Percentiles rank a stretch among this genome's conserved stretches.
phyloP scores from a whole-genome alignment of 1,139 yeast species.

The Yamadazyma oceani region DNA sequence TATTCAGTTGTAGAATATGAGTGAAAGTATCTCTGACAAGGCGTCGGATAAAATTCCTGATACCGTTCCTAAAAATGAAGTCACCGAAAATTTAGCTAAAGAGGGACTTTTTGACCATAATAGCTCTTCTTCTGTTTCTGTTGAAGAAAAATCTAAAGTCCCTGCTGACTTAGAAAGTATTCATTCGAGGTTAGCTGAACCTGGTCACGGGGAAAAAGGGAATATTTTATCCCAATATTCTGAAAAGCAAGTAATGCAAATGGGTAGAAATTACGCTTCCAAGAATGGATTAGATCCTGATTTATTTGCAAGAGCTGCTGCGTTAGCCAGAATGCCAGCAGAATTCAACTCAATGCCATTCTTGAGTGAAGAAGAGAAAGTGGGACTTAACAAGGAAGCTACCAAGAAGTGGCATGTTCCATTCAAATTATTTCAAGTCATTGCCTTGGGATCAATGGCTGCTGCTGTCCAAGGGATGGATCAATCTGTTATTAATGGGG shows the following conservation, averaged over 20 bases:
- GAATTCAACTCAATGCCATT: constrained; percentile 60
- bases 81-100: constrained; percentile 2
- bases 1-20: background rate
- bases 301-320: constrained; percentile 73
- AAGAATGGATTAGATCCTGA: constrained; percentile 64
- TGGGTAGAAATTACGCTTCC: constrained; percentile 71
- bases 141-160: constrained; percentile 10
- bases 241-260: constrained; percentile 62
- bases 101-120: constrained; percentile 8
- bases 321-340: constrained; percentile 67
- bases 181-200: constrained; percentile 18
- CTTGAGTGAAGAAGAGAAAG: constrained; percentile 58
- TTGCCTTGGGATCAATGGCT: constrained; percentile 78
- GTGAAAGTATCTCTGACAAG: constrained; percentile 1
- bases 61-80: background rate
- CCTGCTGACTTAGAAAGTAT: constrained; percentile 28
- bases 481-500: constrained; percentile 85
- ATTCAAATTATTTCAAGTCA: constrained; percentile 55
- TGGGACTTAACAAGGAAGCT: constrained; percentile 52
- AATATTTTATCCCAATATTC: constrained; percentile 66
- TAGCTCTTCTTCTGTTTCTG: constrained; percentile 13
- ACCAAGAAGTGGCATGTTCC: constrained; percentile 73
- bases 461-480: constrained; percentile 96
- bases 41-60: background rate
- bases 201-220: constrained; percentile 33